These are phyloP conservation scores for Beta macrorhiza DNA, from an alignment of 179 eudicot species.

Conservation along the genomic window DNA sequence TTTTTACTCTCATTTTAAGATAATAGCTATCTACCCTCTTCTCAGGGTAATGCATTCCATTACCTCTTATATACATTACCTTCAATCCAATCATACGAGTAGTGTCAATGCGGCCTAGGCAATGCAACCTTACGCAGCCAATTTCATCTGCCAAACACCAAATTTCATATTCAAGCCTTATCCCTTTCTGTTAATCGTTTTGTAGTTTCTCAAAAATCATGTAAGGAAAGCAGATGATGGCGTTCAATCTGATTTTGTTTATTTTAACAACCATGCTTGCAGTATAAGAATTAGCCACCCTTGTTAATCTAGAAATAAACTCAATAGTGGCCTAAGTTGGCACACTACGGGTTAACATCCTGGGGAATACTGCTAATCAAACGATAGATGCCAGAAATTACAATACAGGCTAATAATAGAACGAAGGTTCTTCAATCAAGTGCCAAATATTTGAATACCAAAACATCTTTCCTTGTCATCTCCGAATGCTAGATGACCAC, in stretches of 20 bases:
- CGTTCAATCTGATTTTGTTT: not conserved
- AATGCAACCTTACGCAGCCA: not conserved
- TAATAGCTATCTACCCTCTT: too few species aligned
- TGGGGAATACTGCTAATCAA: not conserved
- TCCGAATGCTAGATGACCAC: not conserved
- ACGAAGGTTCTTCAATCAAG: not conserved
- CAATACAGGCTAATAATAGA: not conserved
- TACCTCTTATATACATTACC: too few species aligned
- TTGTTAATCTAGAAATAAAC: not conserved
- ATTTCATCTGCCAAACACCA: not conserved
- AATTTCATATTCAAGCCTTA: too few species aligned
- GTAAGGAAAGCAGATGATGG: not conserved
- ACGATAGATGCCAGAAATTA: not conserved
- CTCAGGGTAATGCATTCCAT: too few species aligned
- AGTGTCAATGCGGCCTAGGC: too few species aligned
- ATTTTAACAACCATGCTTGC: not conserved
- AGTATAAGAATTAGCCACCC: not conserved
- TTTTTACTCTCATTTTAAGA: too few species aligned
- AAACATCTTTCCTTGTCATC: not conserved
- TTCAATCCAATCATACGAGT: too few species aligned
- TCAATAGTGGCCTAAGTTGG: not conserved
- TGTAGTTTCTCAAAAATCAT: not conserved
- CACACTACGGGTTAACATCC: too few species aligned
- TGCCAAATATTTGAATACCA: not conserved
- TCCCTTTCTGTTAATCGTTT: too few species aligned